phyloP scores from a whole-genome alignment of 805 yeast species.

The Saccharomycopsis amapae region DNA sequence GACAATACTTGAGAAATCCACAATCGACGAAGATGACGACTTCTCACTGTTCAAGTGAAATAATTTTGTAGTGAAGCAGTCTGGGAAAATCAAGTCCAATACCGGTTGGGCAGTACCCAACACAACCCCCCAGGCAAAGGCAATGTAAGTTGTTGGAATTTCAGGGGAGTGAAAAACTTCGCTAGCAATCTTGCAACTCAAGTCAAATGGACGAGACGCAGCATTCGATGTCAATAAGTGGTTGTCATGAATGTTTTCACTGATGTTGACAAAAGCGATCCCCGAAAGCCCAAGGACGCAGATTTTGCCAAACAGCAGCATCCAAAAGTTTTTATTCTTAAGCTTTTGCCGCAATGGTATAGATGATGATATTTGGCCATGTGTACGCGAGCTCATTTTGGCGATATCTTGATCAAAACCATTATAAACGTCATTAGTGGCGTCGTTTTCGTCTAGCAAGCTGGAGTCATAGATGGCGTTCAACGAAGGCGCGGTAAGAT shows the following conservation, averaged over 20 bases:
- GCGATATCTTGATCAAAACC: conserved; percentile 12
- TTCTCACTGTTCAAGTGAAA: conserved; percentile 8
- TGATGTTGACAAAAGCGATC: conserved; percentile 12
- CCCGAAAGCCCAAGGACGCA: conserved; percentile 16
- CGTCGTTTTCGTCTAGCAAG: conserved; percentile 14
- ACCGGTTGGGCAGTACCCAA: conserved; percentile 18
- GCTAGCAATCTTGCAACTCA: conserved; percentile 2
- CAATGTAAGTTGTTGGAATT: background rate
- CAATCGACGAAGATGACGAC: background rate
- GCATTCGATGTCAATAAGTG: conserved; percentile 12
- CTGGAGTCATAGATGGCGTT: conserved; percentile 17
- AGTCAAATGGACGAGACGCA: conserved; percentile 10
- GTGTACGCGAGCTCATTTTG: background rate
- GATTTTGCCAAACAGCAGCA: conserved; percentile 3
- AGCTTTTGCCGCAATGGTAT: background rate
- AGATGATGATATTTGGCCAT: background rate
- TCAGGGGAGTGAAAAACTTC: background rate
- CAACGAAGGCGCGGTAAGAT: conserved; percentile 13
- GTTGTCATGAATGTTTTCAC: conserved; percentile 16
- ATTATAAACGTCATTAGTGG: conserved; percentile 13
- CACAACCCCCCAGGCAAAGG: conserved; percentile 14
- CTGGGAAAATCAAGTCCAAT: conserved; percentile 13
- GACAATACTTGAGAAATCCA: conserved; percentile 21
- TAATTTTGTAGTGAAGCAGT: conserved; percentile 4
- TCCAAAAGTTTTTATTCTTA: background rate